Conservation (phyloP, 2,329 filamentous ascomycete species). For the Mariannaea elegans region DNA sequence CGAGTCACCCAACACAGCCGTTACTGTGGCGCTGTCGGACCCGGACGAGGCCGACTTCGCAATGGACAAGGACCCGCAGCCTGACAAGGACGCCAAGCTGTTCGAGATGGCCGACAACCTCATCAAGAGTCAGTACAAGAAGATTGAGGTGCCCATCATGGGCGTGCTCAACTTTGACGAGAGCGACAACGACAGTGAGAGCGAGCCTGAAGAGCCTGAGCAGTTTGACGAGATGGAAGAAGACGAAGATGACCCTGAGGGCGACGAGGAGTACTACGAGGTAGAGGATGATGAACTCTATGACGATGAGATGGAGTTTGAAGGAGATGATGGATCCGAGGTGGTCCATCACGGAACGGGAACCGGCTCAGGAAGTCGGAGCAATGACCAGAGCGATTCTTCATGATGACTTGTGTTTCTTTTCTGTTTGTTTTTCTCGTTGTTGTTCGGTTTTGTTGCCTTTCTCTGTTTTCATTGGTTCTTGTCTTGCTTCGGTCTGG, state of each 20-base stretch:
- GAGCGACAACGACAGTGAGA: conserved; percentile 53
- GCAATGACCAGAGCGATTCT: conserved; percentile 37
- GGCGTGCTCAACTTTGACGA: conserved; percentile 56
- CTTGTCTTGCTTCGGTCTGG: conserved; percentile 6
- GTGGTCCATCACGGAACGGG: conserved; percentile 40
- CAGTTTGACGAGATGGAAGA: conserved; percentile 41
- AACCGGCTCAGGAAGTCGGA: conserved; percentile 40
- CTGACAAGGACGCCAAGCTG: conserved; percentile 54
- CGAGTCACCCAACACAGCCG: conserved; percentile 42
- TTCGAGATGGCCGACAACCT: conserved; percentile 56
- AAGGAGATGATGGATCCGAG: conserved; percentile 39
- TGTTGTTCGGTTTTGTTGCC: not conserved
- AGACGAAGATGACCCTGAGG: conserved; percentile 35
- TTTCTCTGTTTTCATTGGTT: conserved; percentile 4
- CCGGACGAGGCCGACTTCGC: conserved; percentile 52
- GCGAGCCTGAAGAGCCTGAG: conserved; percentile 41
- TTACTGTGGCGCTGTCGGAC: conserved; percentile 43
- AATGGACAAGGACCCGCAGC: conserved; percentile 49
- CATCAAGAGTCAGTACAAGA: conserved; percentile 57
- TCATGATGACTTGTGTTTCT: conserved; percentile 31
- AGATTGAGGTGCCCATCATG: conserved; percentile 56
- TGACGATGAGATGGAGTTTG: conserved; percentile 35
- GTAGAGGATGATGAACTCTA: conserved; percentile 42
- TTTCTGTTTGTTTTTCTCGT: not conserved
- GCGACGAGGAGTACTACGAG: conserved; percentile 40